Percentiles rank a stretch among this genome's conserved stretches.
Conservation (phyloP, 768 basidiomycete species). For the Termitomyces sp. region DNA sequence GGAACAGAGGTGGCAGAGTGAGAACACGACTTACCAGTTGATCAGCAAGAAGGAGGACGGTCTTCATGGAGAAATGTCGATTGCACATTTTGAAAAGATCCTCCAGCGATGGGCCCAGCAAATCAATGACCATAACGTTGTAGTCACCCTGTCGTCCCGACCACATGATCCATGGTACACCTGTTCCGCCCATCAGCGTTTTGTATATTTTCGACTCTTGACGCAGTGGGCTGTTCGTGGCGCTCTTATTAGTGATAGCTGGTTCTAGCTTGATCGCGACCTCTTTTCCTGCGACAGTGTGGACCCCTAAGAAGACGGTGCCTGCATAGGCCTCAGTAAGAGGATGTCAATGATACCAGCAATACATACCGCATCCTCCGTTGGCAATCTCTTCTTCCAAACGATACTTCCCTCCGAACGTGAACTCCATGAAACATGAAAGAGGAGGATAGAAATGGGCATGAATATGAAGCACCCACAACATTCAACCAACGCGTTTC, state of each 20-base stretch:
- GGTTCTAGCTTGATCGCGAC: constrained; percentile 83
- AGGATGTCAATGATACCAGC: background rate
- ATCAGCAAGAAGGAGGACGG: constrained; percentile 88
- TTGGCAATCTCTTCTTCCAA: constrained; percentile 78
- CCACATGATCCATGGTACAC: constrained; percentile 91
- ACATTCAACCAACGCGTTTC: constrained; percentile 17
- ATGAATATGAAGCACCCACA: background rate
- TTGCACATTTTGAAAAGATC: constrained; percentile 88
- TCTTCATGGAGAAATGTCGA: constrained; percentile 90
- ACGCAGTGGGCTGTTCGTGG: constrained; percentile 57
- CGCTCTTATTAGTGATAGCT: constrained; percentile 36
- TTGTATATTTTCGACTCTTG: constrained; percentile 93
- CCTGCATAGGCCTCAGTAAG: constrained; percentile 33
- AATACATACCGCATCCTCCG: constrained; percentile 65
- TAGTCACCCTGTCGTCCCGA: constrained; percentile 89
- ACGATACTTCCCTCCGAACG: constrained; percentile 72
- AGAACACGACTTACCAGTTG: constrained; percentile 68
- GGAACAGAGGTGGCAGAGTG: constrained; percentile 8
- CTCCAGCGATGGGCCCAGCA: constrained; percentile 86
- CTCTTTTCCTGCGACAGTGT: constrained; percentile 77
- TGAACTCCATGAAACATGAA: constrained; percentile 26
- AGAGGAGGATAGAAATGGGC: background rate
- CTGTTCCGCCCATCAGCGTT: constrained; percentile 81
- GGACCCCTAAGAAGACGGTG: constrained; percentile 73
- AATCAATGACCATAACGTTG: constrained; percentile 97